Conservation (phyloP, 2,329 filamentous ascomycete genomes). For the Pestalotiopsis sp. region DNA sequence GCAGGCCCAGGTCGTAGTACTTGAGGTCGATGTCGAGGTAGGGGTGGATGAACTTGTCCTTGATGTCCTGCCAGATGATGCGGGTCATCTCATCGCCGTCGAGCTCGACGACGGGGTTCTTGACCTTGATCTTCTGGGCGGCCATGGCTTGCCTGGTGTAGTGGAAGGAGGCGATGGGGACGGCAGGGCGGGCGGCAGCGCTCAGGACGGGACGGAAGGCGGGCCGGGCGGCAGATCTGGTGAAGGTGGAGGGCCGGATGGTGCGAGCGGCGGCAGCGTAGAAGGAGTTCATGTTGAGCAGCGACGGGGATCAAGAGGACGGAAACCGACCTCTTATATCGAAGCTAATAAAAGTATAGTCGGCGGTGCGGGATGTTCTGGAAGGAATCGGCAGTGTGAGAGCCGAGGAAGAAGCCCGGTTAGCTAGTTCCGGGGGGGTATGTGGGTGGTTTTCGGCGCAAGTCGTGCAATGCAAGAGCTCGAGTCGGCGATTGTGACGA, state of each 20-base stretch:
- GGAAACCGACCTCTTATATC: slow-evolving; percentile 1
- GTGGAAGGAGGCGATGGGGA: slow-evolving; percentile 33
- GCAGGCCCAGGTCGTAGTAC: slow-evolving; percentile 92
- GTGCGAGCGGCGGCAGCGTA: slow-evolving; percentile 27
- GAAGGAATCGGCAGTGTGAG: slow-evolving; percentile 5
- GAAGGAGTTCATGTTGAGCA: slow-evolving; percentile 26
- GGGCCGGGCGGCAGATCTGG: slow-evolving; percentile 27
- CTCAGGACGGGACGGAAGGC: slow-evolving; percentile 27
- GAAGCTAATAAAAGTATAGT: slow-evolving; percentile 9
- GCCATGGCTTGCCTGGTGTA: slow-evolving; percentile 52
- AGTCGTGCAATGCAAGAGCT: not conserved
- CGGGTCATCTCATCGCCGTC: slow-evolving; percentile 96
- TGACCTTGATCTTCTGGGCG: slow-evolving; percentile 93
- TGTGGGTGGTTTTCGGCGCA: slow-evolving; percentile 4
- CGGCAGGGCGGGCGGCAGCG: slow-evolving; percentile 23
- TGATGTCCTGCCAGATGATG: slow-evolving; percentile 99
- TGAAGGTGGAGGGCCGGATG: slow-evolving; percentile 27
- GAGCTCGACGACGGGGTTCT: slow-evolving; percentile 97
- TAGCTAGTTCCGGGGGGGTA: slow-evolving; percentile 11
- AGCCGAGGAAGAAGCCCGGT: slow-evolving; percentile 18
- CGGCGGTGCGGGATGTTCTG: not conserved
- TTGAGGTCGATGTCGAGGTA: slow-evolving; percentile 98
- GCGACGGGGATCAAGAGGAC: not conserved
- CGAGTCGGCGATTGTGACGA: not conserved
- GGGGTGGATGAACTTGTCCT: slow-evolving; percentile 96